Conservation (phyloP, 768 basidiomycete species). For the Panaeolus papilionaceus region DNA sequence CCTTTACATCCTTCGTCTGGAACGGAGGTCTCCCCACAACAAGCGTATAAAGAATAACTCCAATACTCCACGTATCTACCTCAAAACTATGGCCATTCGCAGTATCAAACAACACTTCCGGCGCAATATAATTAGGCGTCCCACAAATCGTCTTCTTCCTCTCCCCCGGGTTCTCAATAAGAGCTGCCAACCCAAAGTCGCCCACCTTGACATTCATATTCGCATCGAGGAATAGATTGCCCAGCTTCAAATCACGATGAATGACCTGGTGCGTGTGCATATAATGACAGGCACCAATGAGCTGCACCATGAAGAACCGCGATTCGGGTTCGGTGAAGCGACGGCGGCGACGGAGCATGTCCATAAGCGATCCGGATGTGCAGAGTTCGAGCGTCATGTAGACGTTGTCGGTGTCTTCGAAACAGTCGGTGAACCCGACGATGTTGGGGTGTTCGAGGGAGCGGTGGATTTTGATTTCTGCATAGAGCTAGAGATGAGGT, state of each 20-base stretch:
- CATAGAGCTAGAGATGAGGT: slow-evolving; percentile 72
- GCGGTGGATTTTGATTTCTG: slow-evolving; percentile 98
- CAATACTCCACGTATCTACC: slow-evolving; percentile 97
- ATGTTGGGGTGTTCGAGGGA: slow-evolving; percentile 93
- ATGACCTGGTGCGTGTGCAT: slow-evolving; percentile 98
- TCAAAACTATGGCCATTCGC: slow-evolving; percentile 98
- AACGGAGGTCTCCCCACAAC: slow-evolving; percentile 96
- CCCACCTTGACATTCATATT: slow-evolving; percentile 97
- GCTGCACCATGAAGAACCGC: slow-evolving; percentile 91
- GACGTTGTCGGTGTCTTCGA: slow-evolving; percentile 94
- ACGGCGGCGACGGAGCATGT: slow-evolving; percentile 85
- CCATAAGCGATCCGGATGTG: slow-evolving; percentile 88
- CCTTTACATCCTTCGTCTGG: slow-evolving; percentile 97
- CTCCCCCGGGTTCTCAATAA: slow-evolving; percentile 96
- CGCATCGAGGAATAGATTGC: slow-evolving; percentile 90
- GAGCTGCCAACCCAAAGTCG: slow-evolving; percentile 95
- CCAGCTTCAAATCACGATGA: slow-evolving; percentile 96
- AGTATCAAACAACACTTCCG: slow-evolving; percentile 95
- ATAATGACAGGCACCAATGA: slow-evolving; percentile 95
- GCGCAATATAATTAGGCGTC: slow-evolving; percentile 98
- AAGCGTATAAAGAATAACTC: slow-evolving; percentile 96
- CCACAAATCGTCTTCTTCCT: slow-evolving; percentile 99
- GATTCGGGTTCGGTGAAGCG: slow-evolving; percentile 93
- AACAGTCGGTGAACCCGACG: slow-evolving; percentile 90
- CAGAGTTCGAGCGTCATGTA: slow-evolving; percentile 98